Conservation (phyloP, 768 basidiomycete species). For the Boletus huronensis region DNA sequence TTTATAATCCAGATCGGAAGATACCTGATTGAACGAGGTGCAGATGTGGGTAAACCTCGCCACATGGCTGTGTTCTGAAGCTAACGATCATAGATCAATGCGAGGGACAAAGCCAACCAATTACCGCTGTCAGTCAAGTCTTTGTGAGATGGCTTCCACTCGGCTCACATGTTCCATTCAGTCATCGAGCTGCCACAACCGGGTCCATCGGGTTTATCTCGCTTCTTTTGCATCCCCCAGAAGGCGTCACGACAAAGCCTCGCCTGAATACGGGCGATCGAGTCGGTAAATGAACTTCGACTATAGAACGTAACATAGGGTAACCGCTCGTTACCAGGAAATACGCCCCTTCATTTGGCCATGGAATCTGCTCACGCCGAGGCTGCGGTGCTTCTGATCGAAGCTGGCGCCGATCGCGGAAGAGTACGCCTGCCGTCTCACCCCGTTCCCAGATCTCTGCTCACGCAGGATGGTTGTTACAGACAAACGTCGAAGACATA, state of each 20-base stretch:
- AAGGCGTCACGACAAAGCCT: slow-evolving; percentile 59
- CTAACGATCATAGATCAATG: slow-evolving; percentile 72
- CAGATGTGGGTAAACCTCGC: slow-evolving; percentile 66
- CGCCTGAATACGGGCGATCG: slow-evolving; percentile 86
- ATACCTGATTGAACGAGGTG: slow-evolving; percentile 80
- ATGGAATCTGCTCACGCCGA: slow-evolving; percentile 96
- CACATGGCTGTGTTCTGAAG: slow-evolving; percentile 29
- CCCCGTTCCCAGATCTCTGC: background rate
- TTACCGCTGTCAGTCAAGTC: slow-evolving; percentile 63
- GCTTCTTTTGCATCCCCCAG: slow-evolving; percentile 82
- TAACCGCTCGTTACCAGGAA: slow-evolving; percentile 50
- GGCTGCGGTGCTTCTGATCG: slow-evolving; percentile 85
- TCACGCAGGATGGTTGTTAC: background rate
- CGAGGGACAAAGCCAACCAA: slow-evolving; percentile 91
- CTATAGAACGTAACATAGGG: background rate
- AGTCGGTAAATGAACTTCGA: slow-evolving; percentile 46
- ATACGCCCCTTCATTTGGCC: slow-evolving; percentile 94
- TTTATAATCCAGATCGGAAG: slow-evolving; percentile 69
- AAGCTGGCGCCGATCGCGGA: slow-evolving; percentile 91
- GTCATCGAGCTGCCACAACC: slow-evolving; percentile 94
- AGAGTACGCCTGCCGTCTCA: slow-evolving; percentile 49
- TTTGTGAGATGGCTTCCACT: background rate
- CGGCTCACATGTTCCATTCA: slow-evolving; percentile 30
- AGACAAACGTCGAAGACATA: slow-evolving; percentile 83
- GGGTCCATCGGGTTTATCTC: slow-evolving; percentile 88